Evolutionary conservation across 163 green algal genomes (phyloP), one percentile per base, ranked within the genome.

Genomic region (Scenedesmus sp.): DNA sequence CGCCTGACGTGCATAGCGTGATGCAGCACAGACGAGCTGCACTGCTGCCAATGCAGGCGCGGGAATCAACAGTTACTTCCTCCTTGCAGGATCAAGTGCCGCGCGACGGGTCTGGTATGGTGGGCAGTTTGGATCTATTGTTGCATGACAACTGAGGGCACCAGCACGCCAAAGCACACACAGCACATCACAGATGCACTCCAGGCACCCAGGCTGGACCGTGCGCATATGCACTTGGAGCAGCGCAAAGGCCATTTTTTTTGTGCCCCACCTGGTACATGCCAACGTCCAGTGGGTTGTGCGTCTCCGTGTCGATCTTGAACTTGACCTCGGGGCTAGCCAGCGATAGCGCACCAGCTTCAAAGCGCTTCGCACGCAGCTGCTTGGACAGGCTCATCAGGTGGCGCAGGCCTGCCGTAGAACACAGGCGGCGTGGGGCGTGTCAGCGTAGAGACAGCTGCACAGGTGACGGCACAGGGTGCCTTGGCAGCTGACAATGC

Each of bases 251-350:
- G n/a, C n/a, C n/a, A n/a, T n/a, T n/a, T n/a, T n/a, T n/a, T n/a
- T n/a, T n/a, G n/a, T n/a, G 12, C 13, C 91, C 44, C 80, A 96
- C 94, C 92, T 98, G 96, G 94, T 99, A 99, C 96, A 99, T 98
- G 83, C 96, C 97, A 13, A 99, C 97, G 49, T 99, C 97, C 84
- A 98, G 91, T 4, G 97, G 97, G 94, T 99, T 94, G 80, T 97
- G 96, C 42, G 97, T 98, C 83, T 98, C 56, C 1, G 94, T 96
- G 94, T 99, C 98, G 42, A 98, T 87, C 81, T 98, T 94, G 93
- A 99, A 99, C 92, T 98, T 98, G 56, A 99, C 98, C 92, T 99
- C 98, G 5, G 98, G 97, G 2, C 95, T 98, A 1, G 98, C 98
- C 37, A 99, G 95, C 80, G 96, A 94, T 81, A 99, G 95, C 7